Evolutionary conservation across 495 filamentous ascomycete species (phyloP).

Genomic region (Hypoxylon crocopeplum): DNA sequence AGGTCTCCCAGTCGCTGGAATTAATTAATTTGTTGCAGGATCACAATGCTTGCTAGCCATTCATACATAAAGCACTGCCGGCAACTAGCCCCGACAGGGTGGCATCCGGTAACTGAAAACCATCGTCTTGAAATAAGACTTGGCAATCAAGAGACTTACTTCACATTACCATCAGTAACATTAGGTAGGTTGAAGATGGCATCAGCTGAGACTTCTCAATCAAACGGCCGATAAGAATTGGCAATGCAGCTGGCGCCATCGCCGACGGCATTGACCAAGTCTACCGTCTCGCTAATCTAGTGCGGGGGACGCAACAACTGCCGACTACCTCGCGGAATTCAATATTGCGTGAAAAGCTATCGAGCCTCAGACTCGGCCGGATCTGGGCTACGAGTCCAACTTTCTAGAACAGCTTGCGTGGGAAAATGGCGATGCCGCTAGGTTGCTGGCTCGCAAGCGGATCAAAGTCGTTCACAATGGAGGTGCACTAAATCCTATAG

Average conservation of each 20-base stretch:
- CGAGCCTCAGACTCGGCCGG: background rate
- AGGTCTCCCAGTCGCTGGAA: background rate
- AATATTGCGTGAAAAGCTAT: background rate
- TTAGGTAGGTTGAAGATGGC: background rate
- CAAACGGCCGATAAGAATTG: background rate
- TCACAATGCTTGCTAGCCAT: constrained; percentile 2
- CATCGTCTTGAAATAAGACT: background rate
- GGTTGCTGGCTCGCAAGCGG: background rate
- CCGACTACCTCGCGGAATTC: background rate
- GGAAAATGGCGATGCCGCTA: background rate
- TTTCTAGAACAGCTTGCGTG: background rate
- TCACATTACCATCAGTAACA: background rate
- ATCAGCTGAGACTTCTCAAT: background rate
- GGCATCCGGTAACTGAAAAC: background rate
- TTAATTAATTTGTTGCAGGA: background rate
- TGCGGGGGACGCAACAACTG: background rate
- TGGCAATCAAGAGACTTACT: background rate
- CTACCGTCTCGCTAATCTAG: background rate
- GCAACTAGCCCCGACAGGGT: background rate
- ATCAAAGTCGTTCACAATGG: background rate
- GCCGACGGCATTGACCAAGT: background rate
- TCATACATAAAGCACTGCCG: no score
- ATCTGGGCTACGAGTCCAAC: background rate
- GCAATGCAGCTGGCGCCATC: background rate
- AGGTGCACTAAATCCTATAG: background rate